Base-by-base conservation (phyloP, 768 basidiomycete genomes). In the Lactifluus pinguis region DNA sequence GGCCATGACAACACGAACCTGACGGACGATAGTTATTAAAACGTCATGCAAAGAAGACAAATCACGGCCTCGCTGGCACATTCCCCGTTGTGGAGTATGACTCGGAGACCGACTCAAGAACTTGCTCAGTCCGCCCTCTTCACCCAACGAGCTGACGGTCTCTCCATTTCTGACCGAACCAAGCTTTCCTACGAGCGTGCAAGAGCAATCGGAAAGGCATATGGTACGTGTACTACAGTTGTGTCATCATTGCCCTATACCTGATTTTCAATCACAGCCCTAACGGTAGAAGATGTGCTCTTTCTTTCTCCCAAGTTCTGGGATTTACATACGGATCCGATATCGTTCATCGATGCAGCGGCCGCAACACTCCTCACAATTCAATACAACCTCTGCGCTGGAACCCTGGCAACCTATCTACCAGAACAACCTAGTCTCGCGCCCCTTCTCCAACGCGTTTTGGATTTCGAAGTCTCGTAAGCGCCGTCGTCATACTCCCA, bases 311-410 rank as follows among this genome's bases (percentile, higher is more conserved):
- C 68, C 7, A 74, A 72, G 56, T 77, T 71, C 57, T 77, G 76
- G 76, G 67, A 69, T 29, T 49, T 76, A 25, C 74, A 75, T 47
- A 69, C 59, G 6, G 74, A 77, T 59, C 72, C 72, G 11, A 70
- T 74, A 17, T 38, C 59, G 8, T 19, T 50, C 2, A 39, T 71
- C 21, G 76, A 76, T 63, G 72, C 68, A 21, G 73, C 69, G 1
- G 69, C 70, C 1, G 67, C 61, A 4, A 73, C 72, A 3, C 66
- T 77, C 13, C 60, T 73, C 19, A 72, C 74, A 2, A 72, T 77
- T 9, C 76, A 77, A 21, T 70, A 69, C 60, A 77, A 77, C 52
- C 69, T 77, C 17, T 66, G 58, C 29, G 70, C 68, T 7, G 77
- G 77, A 25, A 77, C 77, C 0, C 55, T 78, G 30, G 70, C 72